Conservation (phyloP, 2,329 filamentous ascomycete species). For the Aspergillus sp. region DNA sequence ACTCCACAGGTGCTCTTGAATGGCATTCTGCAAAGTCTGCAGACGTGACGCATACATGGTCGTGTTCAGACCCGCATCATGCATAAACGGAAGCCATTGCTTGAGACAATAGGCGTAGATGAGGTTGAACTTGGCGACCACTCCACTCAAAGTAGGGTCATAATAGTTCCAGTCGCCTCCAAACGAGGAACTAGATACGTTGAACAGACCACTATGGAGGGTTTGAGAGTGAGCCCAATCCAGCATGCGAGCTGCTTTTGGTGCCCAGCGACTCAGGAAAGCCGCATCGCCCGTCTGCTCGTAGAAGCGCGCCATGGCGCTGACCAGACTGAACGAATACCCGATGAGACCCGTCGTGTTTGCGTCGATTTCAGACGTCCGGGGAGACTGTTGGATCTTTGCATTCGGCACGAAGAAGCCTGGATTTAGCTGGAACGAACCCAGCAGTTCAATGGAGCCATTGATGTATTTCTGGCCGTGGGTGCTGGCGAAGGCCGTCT, state of each 20-base stretch:
- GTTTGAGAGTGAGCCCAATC: slow-evolving; percentile 12
- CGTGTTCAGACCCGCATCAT: slow-evolving; percentile 1
- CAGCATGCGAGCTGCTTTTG: slow-evolving; percentile 2
- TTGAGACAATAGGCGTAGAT: slow-evolving; percentile 8
- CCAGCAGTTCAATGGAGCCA: slow-evolving; percentile 8
- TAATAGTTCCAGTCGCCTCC: slow-evolving; percentile 12
- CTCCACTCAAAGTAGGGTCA: slow-evolving; percentile 4
- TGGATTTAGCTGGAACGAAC: slow-evolving; percentile 6
- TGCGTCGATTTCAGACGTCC: slow-evolving; percentile 2
- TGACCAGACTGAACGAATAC: slow-evolving; percentile 7
- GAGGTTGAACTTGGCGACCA: slow-evolving; percentile 8
- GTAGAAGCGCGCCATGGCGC: slow-evolving; percentile 7
- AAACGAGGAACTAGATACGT: slow-evolving; percentile 5
- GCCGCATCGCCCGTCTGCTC: slow-evolving; percentile 4
- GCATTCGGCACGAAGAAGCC: slow-evolving; percentile 9
- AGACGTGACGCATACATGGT: slow-evolving; percentile 4
- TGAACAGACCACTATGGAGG: slow-evolving; percentile 6
- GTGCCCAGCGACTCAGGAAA: slow-evolving; percentile 7
- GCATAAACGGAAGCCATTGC: slow-evolving; percentile 7
- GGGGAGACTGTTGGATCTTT: slow-evolving; percentile 8
- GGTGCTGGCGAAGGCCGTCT: slow-evolving; percentile 9
- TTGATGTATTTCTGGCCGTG: slow-evolving; percentile 8
- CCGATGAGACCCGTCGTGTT: slow-evolving; percentile 10
- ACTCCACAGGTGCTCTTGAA: slow-evolving; percentile 9
- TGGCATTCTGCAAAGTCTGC: slow-evolving; percentile 1